Evolutionary conservation across 2,329 filamentous ascomycete species (phyloP), one percentile per base, ranked within the genome.

Genomic region (Colletotrichum tamarilloi): DNA sequence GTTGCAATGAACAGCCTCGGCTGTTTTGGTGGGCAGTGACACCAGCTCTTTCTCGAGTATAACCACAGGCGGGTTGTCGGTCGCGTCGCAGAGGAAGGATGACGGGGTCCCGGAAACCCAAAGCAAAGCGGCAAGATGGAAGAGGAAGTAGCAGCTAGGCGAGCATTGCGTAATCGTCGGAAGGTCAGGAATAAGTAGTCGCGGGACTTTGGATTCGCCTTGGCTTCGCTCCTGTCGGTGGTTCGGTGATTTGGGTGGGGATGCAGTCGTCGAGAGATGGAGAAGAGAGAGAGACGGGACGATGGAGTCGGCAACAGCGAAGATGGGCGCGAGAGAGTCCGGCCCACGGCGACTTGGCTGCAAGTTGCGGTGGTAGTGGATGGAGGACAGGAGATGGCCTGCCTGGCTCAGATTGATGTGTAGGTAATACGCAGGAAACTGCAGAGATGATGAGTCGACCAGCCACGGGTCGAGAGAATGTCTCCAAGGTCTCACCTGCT

Each of bases 141-240:
- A 55, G n/a, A 56, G 56, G 22, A 28, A 49, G 22, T 22, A 60
- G 56, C 7, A 49, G 46, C 67, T 73, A 73, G 67, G 46, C 60
- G n/a, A 26, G 60, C 71, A 73, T 73, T 73, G 67, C 71, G 71
- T 57, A 62, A 66, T 62, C 35, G 35, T 59, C 32, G 22, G 46
- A 62, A 57, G 55, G 32, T 9, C 30, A 22, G 32, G 16, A 72
- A 66, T 16, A 8, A 65, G 32, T 19, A 28, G 30, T 11, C 26
- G n/a, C 28, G 46, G 67, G 46, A 56, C 7, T 65, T 56, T 62
- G n/a, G 57, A 30, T 46, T 63, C 19, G 46, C 32, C 26, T 65
- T 49, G 56, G 67, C 32, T 66, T 62, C 46, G 46, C 55, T 52
- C 52, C 68, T 35, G 67, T 60, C 22, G 67, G 38, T 35, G 26